Base-by-base conservation (phyloP, 2,329 filamentous ascomycete species). In the Cercospora janseana region DNA sequence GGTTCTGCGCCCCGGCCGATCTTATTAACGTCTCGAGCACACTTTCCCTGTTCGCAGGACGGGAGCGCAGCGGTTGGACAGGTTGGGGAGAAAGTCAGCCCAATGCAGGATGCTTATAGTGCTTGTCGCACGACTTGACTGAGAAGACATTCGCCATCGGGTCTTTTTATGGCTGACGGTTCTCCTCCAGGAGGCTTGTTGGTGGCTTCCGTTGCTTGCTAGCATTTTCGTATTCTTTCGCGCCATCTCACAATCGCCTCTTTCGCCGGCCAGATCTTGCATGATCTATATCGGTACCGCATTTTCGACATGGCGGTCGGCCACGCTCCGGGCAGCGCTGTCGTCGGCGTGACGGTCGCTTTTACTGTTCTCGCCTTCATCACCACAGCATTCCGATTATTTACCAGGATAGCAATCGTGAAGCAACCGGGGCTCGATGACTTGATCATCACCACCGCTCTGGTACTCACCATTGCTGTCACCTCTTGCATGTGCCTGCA, bases 371-470 rank as follows among this genome's bases (percentile, higher is more conserved):
- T 63, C 13, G 59, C 60, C 5, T 52, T 46, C 21, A 38, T 62
- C 3, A 49, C 56, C 5, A 60, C 58, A 10, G 21, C 55, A 18
- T 24, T 55, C 16, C 49, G 62, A 34, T 48, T 63, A 1, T 52
- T 52, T 37, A 63, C 60, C 3, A 46, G 61, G 29, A 20, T 60
- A 12, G 24, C 32, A 4, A 58, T 64, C 31, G 59, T 62, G 8
- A 54, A 58, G 16, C 58, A 53, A 23, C 54, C 56, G 18, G 62
- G 62, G 8, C 48, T 58, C 18, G 61, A 64, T 31, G 62, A 64
- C 27, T 31, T 57, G 4, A 49, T 59, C 50, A 63, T 62, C 12
- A 38, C 49, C 4, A 41, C 55, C 18, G 55, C 54, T 9, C 15
- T 57, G 31, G 32, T 54, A 13, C 27, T 55, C 26, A 57, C 56